phyloP scores from a whole-genome alignment of 1,284 basidiomycete genomes.

The Pascua sp. region DNA sequence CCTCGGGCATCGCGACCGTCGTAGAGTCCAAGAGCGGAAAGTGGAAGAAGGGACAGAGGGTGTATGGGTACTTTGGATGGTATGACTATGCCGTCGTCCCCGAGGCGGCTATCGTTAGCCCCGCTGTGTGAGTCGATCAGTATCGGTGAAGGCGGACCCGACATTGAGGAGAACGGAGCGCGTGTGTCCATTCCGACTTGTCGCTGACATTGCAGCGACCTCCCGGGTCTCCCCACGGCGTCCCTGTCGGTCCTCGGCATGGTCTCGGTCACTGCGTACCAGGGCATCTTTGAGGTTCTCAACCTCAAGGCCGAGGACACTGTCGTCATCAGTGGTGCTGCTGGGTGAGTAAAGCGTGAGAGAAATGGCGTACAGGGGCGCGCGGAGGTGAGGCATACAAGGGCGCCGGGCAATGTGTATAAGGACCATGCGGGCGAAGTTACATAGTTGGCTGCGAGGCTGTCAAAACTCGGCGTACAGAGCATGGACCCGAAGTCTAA shows the following conservation, averaged over 20 bases:
- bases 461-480: too few relatives aligned
- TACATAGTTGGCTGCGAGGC: too few relatives aligned
- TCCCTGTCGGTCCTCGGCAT: conserved; percentile 35
- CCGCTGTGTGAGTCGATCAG: conserved; percentile 9
- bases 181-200: neutral
- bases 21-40: conserved; percentile 24
- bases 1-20: conserved; percentile 25
- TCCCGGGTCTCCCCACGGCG: conserved; percentile 17
- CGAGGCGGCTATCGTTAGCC: conserved; percentile 8
- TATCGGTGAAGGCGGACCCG: neutral
- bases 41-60: conserved; percentile 30
- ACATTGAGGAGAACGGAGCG: neutral
- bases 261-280: conserved; percentile 39
- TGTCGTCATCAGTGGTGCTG: conserved; percentile 32
- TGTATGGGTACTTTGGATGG: conserved; percentile 30
- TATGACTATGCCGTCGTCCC: conserved; percentile 33
- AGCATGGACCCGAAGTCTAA: neutral
- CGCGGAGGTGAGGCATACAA: too few relatives aligned
- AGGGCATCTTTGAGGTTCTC: conserved; percentile 42
- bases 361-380: too few relatives aligned
- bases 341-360: conserved; percentile 21
- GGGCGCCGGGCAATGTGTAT: too few relatives aligned
- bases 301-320: conserved; percentile 45
- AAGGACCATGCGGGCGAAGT: too few relatives aligned
- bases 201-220: conserved; percentile 3